Evolutionary conservation across 805 yeast species (phyloP).

Genomic region (Ogataea wickerhamii): DNA sequence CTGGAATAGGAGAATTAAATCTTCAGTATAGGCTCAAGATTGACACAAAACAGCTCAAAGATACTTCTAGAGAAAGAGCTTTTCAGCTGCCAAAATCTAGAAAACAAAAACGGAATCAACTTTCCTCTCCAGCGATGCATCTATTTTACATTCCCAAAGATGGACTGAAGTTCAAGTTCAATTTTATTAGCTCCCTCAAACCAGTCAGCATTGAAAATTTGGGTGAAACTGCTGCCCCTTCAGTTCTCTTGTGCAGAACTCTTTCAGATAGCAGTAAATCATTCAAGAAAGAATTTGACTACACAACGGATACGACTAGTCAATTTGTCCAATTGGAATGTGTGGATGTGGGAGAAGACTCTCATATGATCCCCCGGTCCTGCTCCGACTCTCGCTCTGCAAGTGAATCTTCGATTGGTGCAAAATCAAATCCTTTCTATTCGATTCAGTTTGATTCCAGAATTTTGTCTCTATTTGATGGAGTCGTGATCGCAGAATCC

Average conservation of each 20-base stretch:
- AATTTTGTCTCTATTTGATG: constrained; percentile 42
- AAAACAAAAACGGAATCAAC: constrained; percentile 12
- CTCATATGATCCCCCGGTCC: constrained; percentile 51
- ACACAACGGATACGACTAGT: constrained; percentile 35
- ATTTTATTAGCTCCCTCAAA: constrained; percentile 29
- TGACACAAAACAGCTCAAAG: constrained; percentile 32
- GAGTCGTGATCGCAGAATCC: constrained; percentile 45
- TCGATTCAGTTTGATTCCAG: constrained; percentile 41
- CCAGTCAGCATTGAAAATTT: constrained; percentile 26
- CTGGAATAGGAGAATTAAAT: constrained; percentile 14
- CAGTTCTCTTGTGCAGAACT: constrained; percentile 31
- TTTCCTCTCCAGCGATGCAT: constrained; percentile 31
- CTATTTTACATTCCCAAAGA: constrained; percentile 33
- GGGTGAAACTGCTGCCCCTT: constrained; percentile 21
- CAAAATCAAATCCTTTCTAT: constrained; percentile 44
- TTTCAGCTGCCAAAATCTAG: constrained; percentile 26
- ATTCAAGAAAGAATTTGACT: constrained; percentile 32
- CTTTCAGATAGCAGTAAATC: constrained; percentile 12
- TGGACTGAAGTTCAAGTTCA: constrained; percentile 26
- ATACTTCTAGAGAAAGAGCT: constrained; percentile 29
- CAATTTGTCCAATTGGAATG: constrained; percentile 43
- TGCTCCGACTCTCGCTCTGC: constrained; percentile 31
- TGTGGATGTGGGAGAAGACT: constrained; percentile 38
- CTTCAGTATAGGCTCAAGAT: constrained; percentile 27
- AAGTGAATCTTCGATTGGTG: constrained; percentile 57